These are phyloP conservation scores for Xylaria sp. DNA, from an alignment of 2,329 filamentous ascomycete genomes.

Conservation along the genomic window DNA sequence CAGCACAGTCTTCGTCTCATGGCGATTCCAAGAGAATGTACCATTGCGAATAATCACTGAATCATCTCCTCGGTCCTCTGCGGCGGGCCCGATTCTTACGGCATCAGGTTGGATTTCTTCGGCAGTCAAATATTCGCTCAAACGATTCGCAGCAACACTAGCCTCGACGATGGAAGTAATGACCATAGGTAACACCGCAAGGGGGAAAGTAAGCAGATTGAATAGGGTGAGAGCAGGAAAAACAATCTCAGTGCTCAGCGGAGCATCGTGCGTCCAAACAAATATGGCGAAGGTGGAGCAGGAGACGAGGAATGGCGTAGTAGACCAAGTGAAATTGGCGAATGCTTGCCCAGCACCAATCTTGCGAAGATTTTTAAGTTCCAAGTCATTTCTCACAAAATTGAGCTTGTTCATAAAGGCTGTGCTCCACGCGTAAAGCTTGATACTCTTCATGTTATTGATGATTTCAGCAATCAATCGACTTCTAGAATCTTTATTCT, in stretches of 20 bases:
- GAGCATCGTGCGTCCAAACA: slow-evolving; percentile 79
- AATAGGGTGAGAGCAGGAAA: slow-evolving; percentile 92
- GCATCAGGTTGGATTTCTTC: slow-evolving; percentile 91
- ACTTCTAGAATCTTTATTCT: slow-evolving; percentile 95
- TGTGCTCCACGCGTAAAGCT: slow-evolving; percentile 95
- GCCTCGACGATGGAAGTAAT: slow-evolving; percentile 97
- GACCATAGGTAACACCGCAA: slow-evolving; percentile 95
- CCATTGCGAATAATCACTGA: slow-evolving; percentile 82
- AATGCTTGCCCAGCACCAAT: slow-evolving; percentile 94
- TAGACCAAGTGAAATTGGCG: slow-evolving; percentile 98
- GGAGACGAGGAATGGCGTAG: slow-evolving; percentile 95
- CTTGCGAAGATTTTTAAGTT: slow-evolving; percentile 92
- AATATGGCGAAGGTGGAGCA: slow-evolving; percentile 96
- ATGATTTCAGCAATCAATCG: slow-evolving; percentile 95
- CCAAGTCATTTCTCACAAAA: slow-evolving; percentile 92
- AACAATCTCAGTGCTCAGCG: slow-evolving; percentile 91
- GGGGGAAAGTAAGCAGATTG: slow-evolving; percentile 93
- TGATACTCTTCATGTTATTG: slow-evolving; percentile 99
- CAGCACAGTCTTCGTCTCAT: slow-evolving; percentile 73
- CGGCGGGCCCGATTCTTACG: slow-evolving; percentile 70
- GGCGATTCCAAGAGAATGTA: slow-evolving; percentile 93
- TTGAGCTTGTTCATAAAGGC: slow-evolving; percentile 98
- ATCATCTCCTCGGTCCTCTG: slow-evolving; percentile 81
- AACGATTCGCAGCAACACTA: slow-evolving; percentile 84
- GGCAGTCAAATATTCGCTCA: slow-evolving; percentile 83